These are phyloP conservation scores for Pisolithus sp. DNA, from an alignment of 768 basidiomycete species.

Conservation along the genomic window DNA sequence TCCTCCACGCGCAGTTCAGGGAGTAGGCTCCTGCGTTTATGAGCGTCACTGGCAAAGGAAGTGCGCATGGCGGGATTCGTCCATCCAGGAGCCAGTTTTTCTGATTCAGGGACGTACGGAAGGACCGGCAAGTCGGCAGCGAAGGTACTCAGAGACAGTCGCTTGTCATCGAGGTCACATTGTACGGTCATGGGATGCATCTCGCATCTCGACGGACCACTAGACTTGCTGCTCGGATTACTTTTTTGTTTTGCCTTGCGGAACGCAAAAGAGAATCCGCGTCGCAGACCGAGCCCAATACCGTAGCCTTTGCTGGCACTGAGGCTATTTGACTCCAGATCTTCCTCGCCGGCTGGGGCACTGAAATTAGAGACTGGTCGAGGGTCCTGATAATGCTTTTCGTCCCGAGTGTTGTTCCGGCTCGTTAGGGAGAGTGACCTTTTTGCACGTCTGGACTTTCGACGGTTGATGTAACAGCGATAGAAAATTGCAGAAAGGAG, in stretches of 20 bases:
- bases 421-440: neutral
- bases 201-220: constrained; percentile 7
- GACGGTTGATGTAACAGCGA: constrained; percentile 43
- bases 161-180: constrained; percentile 23
- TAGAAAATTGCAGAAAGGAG: constrained; percentile 39
- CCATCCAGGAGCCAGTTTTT: constrained; percentile 30
- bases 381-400: constrained; percentile 3
- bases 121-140: constrained; percentile 14
- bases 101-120: constrained; percentile 20
- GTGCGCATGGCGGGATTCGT: constrained; percentile 16
- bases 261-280: constrained; percentile 18
- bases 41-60: constrained; percentile 9
- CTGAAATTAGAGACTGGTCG: constrained; percentile 7
- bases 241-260: constrained; percentile 19
- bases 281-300: constrained; percentile 28
- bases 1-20: constrained; percentile 14
- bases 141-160: constrained; percentile 19
- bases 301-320: constrained; percentile 29
- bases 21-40: constrained; percentile 11
- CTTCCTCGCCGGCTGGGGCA: constrained; percentile 16
- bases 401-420: neutral
- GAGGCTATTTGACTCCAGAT: constrained; percentile 19
- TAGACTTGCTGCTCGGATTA: constrained; percentile 14
- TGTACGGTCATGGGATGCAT: constrained; percentile 19
- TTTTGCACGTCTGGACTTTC: constrained; percentile 32